These are phyloP conservation scores for Pyropia haitanensis DNA, from an alignment of 23 red algal species.

Conservation along the genomic window DNA sequence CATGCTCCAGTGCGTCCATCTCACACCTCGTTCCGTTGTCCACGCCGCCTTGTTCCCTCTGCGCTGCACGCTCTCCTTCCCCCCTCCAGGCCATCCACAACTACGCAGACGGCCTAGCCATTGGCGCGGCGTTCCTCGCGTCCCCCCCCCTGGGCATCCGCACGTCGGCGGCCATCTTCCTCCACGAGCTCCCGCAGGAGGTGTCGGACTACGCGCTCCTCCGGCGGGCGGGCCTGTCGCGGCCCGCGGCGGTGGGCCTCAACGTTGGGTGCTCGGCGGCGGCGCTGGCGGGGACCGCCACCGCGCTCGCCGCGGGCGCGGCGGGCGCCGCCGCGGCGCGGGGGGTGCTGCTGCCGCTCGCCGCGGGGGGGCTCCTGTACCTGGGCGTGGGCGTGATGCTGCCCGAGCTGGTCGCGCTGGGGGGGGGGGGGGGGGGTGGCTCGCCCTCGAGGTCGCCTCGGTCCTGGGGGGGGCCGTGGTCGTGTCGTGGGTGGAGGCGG, in stretches of 20 bases:
- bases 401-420: slow-evolving; percentile 26
- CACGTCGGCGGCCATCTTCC: slow-evolving; percentile 58
- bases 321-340: slow-evolving; percentile 3
- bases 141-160: slow-evolving; percentile 23
- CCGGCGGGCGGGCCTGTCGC: slow-evolving; percentile 37
- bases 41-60: background rate
- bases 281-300: slow-evolving; percentile 37
- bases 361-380: slow-evolving; percentile 69
- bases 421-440: too few species aligned
- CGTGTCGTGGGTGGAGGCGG: too few species aligned
- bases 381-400: slow-evolving; percentile 57
- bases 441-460: too few species aligned
- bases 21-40: too few species aligned
- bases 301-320: slow-evolving; percentile 18
- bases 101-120: slow-evolving; percentile 62
- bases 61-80: background rate
- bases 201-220: slow-evolving; percentile 71
- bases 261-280: slow-evolving; percentile 39
- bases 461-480: too few species aligned
- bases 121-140: slow-evolving; percentile 49
- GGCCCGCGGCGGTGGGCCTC: slow-evolving; percentile 24
- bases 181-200: slow-evolving; percentile 92
- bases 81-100: slow-evolving; percentile 68
- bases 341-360: slow-evolving; percentile 31
- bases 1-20: too few species aligned